Evolutionary conservation across 805 yeast species (phyloP), one percentile per base, ranked within the genome.

Genomic region (Torulaspora microellipsoides): DNA sequence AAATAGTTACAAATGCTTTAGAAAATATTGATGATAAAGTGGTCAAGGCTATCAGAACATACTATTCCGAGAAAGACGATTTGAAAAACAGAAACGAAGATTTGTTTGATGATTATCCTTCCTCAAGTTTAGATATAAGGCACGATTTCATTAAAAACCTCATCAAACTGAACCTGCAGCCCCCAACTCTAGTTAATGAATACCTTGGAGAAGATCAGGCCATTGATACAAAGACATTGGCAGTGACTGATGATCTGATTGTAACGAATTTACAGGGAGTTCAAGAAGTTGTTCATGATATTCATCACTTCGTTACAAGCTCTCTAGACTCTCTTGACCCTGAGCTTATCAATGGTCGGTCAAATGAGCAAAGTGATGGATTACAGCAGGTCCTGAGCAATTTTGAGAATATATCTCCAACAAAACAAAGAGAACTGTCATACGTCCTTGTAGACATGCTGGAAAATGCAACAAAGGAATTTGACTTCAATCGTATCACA

Each of bases 281-380:
- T 13, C 54, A 56, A 25, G 71, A 68, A 11, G 44, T 56, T 14
- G 52, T 62, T 11, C 38, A 58, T 13, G 67, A 69, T 38, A 43
- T 70, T 13, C 42, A 58, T 8, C 43, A 48, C 7, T 59, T 60
- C 15, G 42, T 73, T 15, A 46, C 47, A 8, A 49, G 48, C 4
- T 46, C 59, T 3, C 37, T 64, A 9, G 54, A 54, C 27, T 48
- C 55, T 1, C 41, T 62, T n/a, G 66, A 62, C 27, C 42, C 58
- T 9, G 65, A 60, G 34, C 53, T 61, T 0, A 51, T 71, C 10
- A 38, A 60, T 27, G 72, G 69, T 30, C 66, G 69, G 8, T 68
- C 74, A 41, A 73, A 75, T 13, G 82, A 77, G 44, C 71, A 74
- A 36, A 80, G 76, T 45, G 77, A 86, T 8, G 69, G 76, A 38